These are phyloP conservation scores for Chrysanthemum lavandulifolium DNA, from an alignment of 129 eudicot genomes.

Conservation along the genomic window DNA sequence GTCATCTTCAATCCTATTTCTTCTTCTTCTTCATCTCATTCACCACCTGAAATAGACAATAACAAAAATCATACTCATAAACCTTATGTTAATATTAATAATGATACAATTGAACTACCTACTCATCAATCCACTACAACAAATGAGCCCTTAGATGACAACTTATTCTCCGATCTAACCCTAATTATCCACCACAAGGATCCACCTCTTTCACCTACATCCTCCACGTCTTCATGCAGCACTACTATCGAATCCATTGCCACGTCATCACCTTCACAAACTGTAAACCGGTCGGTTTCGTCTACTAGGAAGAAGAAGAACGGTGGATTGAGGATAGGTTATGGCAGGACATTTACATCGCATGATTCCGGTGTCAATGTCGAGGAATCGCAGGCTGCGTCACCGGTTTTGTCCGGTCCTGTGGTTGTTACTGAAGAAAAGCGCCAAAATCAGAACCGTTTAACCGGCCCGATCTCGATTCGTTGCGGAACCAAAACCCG, in stretches of 20 bases:
- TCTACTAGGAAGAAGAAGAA: constrained; percentile 62
- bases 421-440: constrained; percentile 18
- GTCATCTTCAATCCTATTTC: constrained; percentile 43
- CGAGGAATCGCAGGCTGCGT: neutral
- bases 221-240: constrained; percentile 25
- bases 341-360: constrained; percentile 39
- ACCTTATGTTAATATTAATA: neutral
- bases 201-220: constrained; percentile 23
- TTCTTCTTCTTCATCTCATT: neutral
- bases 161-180: constrained; percentile 68
- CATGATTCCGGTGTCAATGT: constrained; percentile 13
- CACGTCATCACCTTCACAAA: constrained; percentile 16
- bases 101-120: constrained; percentile 11
- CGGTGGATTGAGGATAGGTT: constrained; percentile 64
- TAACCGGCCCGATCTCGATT: too few relatives aligned
- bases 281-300: constrained; percentile 7
- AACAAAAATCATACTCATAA: too few relatives aligned
- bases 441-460: too few relatives aligned
- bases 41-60: constrained; percentile 17
- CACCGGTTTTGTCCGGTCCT: neutral
- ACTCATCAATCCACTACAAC: constrained; percentile 6
- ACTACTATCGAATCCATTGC: constrained; percentile 20
- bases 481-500: too few relatives aligned
- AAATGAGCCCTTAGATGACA: constrained; percentile 58
- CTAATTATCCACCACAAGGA: constrained; percentile 35